Base-by-base conservation (phyloP, 192 early-diverging fungal genomes). In the Coemansia sp. region DNA sequence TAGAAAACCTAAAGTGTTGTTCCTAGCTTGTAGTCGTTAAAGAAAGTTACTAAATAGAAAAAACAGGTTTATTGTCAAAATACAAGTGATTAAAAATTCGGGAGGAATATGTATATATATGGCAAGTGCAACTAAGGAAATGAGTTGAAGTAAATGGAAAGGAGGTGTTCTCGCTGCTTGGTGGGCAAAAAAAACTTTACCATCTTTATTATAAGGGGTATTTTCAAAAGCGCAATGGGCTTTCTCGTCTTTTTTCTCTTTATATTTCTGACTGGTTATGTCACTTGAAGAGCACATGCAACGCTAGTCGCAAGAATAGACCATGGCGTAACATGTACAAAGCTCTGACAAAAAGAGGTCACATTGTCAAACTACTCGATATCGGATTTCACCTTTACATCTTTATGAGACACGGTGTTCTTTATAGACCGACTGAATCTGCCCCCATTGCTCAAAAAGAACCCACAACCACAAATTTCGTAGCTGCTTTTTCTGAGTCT, bases 351-450 rank as follows among this genome's bases (percentile, higher is more conserved):
- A 26, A 51, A 51, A 12, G 55, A 34, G 55, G 55, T 57, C 55
- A 57, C 55, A 57, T 57, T 57, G 23, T 51, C 48, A 51, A 51
- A 51, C 25, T 26, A 7, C 48, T 20, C 7, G 8, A 51, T 51
- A 13, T 51, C 48, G 39, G 63, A 16, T 57, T 59, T 59, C 33
- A 15, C 10, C 16, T 59, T 59, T 39, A 40, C 12, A 31, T 59
- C 39, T 39, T 59, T 25, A 9, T 51, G 28, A 64, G 20, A 26
- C 25, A 57, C 48, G 21, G 12, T 51, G 7, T 23, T 25, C 21
- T 51, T 51, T 51, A 26, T 13, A 51, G 26, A 26, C 48, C 23
- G 13, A 6, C 25, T 13, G 25, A 51, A 26, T 51, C 48, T 12
- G 7, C 7, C 23, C 8, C 26, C 23, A 23, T 51, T 51, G 21